Conservation (phyloP, 176 grass and related monocot genomes). For the Aechmea fasciata region DNA sequence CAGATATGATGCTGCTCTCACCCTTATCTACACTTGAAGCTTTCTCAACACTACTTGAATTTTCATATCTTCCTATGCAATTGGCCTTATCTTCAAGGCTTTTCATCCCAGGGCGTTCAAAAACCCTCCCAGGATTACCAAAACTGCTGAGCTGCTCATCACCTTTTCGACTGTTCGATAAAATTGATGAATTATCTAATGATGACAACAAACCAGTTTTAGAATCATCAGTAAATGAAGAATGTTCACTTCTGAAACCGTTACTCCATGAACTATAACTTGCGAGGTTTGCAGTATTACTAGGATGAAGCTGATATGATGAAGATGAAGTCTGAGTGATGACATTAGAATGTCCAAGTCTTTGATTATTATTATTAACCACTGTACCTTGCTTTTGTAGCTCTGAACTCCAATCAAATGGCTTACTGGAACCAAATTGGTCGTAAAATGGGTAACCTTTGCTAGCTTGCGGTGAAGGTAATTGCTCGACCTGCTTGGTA, state of each 20-base stretch:
- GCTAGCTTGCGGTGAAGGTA: constrained; percentile 17
- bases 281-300: neutral
- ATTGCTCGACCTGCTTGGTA: constrained; percentile 16
- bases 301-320: constrained; percentile 17
- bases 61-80: constrained; percentile 25
- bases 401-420: constrained; percentile 34
- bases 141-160: constrained; percentile 22
- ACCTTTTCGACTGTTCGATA: constrained; percentile 31
- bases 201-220: constrained; percentile 13
- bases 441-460: constrained; percentile 17
- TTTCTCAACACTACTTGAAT: constrained; percentile 40
- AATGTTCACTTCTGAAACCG: constrained; percentile 20
- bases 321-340: constrained; percentile 18
- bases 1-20: constrained; percentile 76
- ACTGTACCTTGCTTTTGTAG: constrained; percentile 17
- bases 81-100: constrained; percentile 25
- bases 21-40: constrained; percentile 57
- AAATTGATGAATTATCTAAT: constrained; percentile 17
- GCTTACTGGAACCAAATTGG: constrained; percentile 29
- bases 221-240: constrained; percentile 6
- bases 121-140: constrained; percentile 25
- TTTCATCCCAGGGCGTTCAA: constrained; percentile 27
- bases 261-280: constrained; percentile 24
- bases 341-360: constrained; percentile 18
- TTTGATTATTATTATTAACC: constrained; percentile 11